Evolutionary conservation across 2,329 filamentous ascomycete species (phyloP), one percentile per base, ranked within the genome.

Genomic region (Neofusicoccum sp.): DNA sequence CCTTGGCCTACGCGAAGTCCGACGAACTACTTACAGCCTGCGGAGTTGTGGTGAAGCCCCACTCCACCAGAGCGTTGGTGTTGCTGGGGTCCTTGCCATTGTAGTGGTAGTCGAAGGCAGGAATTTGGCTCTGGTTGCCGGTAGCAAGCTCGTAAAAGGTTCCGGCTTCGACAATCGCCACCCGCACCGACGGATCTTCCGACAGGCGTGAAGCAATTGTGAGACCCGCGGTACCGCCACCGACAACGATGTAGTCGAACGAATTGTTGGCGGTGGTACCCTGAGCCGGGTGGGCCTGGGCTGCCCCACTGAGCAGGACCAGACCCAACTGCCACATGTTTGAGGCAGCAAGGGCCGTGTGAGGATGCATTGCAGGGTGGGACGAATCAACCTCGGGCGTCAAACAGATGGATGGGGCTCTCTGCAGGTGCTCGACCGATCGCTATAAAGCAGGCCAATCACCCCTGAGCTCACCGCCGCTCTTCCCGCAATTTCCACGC

Each of bases 81-180:
- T 71, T 67, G 11, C 58, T 61, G 2, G 61, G 58, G 26, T n/a
- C 61, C 3, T 40, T 36, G 34, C 65, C 65, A 2, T 62, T 62
- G n/a, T 61, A 66, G 16, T 58, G 49, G 43, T 43, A 63, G 6
- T 58, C 63, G 24, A 60, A 65, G 1, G 56, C 59, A 1, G 69
- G 69, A 12, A 71, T 64, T 33, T 65, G 60, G n/a, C 63, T 65
- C 6, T 49, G 41, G 44, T 70, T 70, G 4, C 65, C 64, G 48
- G 69, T 69, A 43, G 16, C 38, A n/a, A 69, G 33, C 44, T 72
- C 67, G 51, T 70, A 71, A 58, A 70, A 72, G 11, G 28, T 47
- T 1, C 73, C 72, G 6, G 72, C 73, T 66, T 75, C 72, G 47
- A 74, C 66, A 1, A 74, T 64, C 0, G 71, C 71, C 28, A 75